These are phyloP conservation scores for Cinchona pubescens DNA, from an alignment of 257 asterid species.

Conservation along the genomic window DNA sequence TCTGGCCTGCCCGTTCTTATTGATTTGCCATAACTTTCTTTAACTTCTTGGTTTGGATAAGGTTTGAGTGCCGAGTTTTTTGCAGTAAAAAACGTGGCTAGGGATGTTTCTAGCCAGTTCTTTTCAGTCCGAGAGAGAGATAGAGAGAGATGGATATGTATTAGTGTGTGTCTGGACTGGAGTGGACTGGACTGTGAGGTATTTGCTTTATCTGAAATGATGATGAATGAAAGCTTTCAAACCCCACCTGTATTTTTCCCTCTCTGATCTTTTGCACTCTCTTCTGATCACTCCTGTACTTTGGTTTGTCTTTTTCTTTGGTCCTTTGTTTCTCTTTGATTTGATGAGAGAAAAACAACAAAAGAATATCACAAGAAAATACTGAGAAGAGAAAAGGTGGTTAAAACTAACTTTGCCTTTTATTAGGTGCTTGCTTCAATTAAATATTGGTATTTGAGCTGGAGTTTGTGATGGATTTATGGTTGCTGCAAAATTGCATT, in stretches of 20 bases:
- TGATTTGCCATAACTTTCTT: background rate
- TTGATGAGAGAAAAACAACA: constrained; percentile 1
- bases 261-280: constrained; percentile 1
- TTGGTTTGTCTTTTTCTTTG: constrained; percentile 22
- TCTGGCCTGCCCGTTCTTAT: no score
- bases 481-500: background rate
- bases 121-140: constrained; percentile 13
- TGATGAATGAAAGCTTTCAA: background rate
- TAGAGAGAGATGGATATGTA: background rate
- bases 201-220: constrained; percentile 23
- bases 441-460: no score
- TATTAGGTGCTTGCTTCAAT: no score
- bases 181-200: background rate
- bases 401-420: background rate
- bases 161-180: background rate
- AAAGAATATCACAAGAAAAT: background rate
- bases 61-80: background rate
- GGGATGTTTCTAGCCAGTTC: constrained; percentile 13
- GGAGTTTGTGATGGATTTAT: no score
- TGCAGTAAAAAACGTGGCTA: constrained; percentile 19
- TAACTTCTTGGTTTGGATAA: constrained; percentile 8
- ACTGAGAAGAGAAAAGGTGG: background rate
- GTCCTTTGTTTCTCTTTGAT: background rate
- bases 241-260: background rate
- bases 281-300: constrained; percentile 20